Percentiles rank a stretch among this genome's conserved stretches.
phyloP scores from a whole-genome alignment of 345 rosid genomes.

The Brassica incana region DNA sequence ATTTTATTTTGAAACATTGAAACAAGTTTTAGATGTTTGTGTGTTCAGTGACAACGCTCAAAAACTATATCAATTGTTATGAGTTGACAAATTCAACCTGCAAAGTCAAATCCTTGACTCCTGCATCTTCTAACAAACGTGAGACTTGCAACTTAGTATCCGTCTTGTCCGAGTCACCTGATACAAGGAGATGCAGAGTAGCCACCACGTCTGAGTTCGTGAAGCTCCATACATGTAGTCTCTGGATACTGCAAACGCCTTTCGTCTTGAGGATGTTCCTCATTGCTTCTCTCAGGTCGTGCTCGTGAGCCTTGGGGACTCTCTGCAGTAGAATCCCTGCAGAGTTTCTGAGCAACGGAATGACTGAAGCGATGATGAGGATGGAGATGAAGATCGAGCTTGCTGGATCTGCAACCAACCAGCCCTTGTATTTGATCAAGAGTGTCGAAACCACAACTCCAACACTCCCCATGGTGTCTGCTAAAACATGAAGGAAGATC shows the following conservation, averaged over 20 bases:
- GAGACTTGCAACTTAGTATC: constrained; percentile 60
- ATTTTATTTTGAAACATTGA: not conserved
- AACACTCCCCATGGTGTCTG: constrained; percentile 96
- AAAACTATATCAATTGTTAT: constrained; percentile 19
- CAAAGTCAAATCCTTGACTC: constrained; percentile 82
- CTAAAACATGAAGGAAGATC: constrained; percentile 88
- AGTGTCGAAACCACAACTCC: constrained; percentile 97
- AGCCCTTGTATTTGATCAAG: constrained; percentile 90
- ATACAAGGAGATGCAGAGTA: constrained; percentile 71
- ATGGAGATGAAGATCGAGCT: constrained; percentile 90
- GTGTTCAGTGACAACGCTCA: not conserved
- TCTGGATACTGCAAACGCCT: constrained; percentile 67
- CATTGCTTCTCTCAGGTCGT: constrained; percentile 56
- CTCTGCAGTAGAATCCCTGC: constrained; percentile 88
- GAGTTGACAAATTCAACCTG: constrained; percentile 59
- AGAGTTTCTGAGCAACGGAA: constrained; percentile 87
- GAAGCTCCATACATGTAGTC: constrained; percentile 85
- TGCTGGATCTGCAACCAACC: constrained; percentile 98
- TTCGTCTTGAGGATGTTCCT: constrained; percentile 52
- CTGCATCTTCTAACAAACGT: constrained; percentile 63
- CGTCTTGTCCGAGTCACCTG: constrained; percentile 58
- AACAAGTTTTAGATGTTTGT: constrained; percentile 5
- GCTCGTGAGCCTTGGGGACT: constrained; percentile 76
- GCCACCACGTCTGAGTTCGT: constrained; percentile 83
- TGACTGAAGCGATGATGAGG: constrained; percentile 82